These are phyloP conservation scores for Tolypocladium guangdongense DNA, from an alignment of 2,329 filamentous ascomycete genomes.

Conservation along the genomic window DNA sequence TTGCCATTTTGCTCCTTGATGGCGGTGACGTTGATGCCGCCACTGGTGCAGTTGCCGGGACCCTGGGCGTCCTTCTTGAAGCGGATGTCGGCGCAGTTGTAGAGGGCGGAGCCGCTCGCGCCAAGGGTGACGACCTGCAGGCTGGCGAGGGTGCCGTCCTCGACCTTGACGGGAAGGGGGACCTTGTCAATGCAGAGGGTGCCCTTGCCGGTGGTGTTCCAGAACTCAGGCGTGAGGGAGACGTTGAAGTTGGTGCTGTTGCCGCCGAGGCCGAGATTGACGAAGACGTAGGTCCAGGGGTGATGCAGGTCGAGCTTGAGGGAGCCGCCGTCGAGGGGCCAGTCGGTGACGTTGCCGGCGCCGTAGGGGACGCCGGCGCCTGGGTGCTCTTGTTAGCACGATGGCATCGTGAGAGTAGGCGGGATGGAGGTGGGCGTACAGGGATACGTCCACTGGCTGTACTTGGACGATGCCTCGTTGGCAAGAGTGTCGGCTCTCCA, in stretches of 20 bases:
- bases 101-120: conserved; percentile 48
- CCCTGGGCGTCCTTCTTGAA: conserved; percentile 43
- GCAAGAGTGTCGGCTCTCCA: conserved; percentile 39
- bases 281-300: conserved; percentile 38
- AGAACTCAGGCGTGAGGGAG: conserved; percentile 48
- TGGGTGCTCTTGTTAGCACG: conserved; percentile 10
- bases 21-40: conserved; percentile 30
- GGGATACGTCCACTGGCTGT: conserved; percentile 39
- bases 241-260: conserved; percentile 57
- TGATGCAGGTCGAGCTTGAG: conserved; percentile 40
- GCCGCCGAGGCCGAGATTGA: conserved; percentile 40
- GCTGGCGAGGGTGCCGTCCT: conserved; percentile 51
- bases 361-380: conserved; percentile 37
- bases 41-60: conserved; percentile 23
- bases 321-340: conserved; percentile 39
- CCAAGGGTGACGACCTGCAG: conserved; percentile 60
- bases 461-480: conserved; percentile 23
- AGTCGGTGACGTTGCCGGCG: conserved; percentile 37
- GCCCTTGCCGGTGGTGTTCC: conserved; percentile 48
- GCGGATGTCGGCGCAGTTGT: conserved; percentile 67
- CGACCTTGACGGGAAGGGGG: conserved; percentile 39
- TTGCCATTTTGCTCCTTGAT: conserved; percentile 18
- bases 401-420: neutral
- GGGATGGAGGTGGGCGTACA: conserved; percentile 26
- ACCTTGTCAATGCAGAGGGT: conserved; percentile 56